Evolutionary conservation across 306 rosid species (phyloP), one percentile per base, ranked within the genome.

Genomic region (Cucumis sativus): DNA sequence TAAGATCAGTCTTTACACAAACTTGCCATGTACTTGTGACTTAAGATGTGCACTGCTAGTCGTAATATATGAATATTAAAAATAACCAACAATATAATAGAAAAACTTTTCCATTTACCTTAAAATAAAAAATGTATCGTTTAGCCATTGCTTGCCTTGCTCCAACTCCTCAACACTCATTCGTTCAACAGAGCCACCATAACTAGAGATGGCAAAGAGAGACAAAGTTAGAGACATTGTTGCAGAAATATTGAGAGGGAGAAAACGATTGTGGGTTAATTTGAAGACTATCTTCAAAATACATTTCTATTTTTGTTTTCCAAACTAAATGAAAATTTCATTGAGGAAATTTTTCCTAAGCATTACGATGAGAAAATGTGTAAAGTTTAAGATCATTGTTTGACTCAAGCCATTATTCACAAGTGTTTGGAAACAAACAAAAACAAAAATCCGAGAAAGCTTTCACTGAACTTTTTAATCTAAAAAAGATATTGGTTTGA

Each of bases 121-220:
- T 77, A 92, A 84, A 83, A 94, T 97, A 81, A 78, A 72, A 82
- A 94, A 94, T 37, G 95, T 83, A 60, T 94, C 95, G 4, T 80
- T 84, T 74, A 94, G 78, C 97, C 98, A 94, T 74, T 67, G 80
- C 85, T 94, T 94, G 55, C 98, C 98, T 60, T 79, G 79, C 88
- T 92, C 89, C 2, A 80, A 88, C 81, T 94, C 97, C 78, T 86
- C 93, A 65, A 41, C 62, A 78, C 85, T 88, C 95, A 94, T 91
- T 54, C 92, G 88, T 41, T 90, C 91, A 49, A 79, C 77, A 37
- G 85, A 58, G 80, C 84, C 91, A 8, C 86, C 93, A 77, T 94
- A 90, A 40, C 98, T 94, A 61, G 57, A 78, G 39, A 70, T 72
- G 54, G 82, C 20, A 83, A 81, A 68, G 68, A 78, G 80, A 80